Evolutionary conservation across 805 yeast genomes (phyloP).

Genomic region (Zygoascus biomembranicola): DNA sequence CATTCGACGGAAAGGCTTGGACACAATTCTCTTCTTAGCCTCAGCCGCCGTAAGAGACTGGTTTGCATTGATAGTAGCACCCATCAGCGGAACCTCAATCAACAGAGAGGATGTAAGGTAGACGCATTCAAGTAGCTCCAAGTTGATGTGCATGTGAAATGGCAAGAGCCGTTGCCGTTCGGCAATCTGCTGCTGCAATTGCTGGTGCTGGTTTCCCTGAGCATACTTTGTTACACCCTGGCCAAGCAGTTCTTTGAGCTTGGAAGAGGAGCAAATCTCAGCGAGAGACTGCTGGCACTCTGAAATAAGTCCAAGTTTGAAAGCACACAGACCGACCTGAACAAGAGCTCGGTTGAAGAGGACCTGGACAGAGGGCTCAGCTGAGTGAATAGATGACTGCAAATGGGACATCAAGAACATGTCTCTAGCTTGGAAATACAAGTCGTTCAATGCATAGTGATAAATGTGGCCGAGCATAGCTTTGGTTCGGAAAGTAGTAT

Average conservation of each 20-base stretch:
- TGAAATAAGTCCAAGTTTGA: conserved; percentile 75
- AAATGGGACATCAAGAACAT: conserved; percentile 80
- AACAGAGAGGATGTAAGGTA: conserved; percentile 84
- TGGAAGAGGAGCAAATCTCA: conserved; percentile 78
- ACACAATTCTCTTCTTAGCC: conserved; percentile 54
- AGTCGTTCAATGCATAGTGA: conserved; percentile 83
- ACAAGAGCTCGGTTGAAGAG: conserved; percentile 91
- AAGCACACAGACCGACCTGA: conserved; percentile 92
- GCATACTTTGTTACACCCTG: conserved; percentile 77
- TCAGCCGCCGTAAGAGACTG: conserved; percentile 42
- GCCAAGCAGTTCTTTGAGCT: conserved; percentile 87
- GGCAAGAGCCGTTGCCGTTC: conserved; percentile 84
- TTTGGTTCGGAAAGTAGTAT: conserved; percentile 63
- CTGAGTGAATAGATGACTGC: conserved; percentile 71
- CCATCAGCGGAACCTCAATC: conserved; percentile 86
- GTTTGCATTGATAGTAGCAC: conserved; percentile 24
- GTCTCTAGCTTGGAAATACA: conserved; percentile 78
- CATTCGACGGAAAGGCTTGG: conserved; percentile 83
- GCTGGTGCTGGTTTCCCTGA: conserved; percentile 22
- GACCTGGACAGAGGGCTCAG: conserved; percentile 83
- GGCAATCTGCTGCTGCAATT: conserved; percentile 4
- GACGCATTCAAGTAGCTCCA: conserved; percentile 90
- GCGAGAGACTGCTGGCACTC: conserved; percentile 82
- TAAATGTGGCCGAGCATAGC: conserved; percentile 82
- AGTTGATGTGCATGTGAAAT: conserved; percentile 95